A percentile compares a stretch with the other conserved stretches of the same genome.
These are phyloP conservation scores for Herpetospermum pedunculosum DNA, from an alignment of 306 rosid genomes.

Conservation along the genomic window DNA sequence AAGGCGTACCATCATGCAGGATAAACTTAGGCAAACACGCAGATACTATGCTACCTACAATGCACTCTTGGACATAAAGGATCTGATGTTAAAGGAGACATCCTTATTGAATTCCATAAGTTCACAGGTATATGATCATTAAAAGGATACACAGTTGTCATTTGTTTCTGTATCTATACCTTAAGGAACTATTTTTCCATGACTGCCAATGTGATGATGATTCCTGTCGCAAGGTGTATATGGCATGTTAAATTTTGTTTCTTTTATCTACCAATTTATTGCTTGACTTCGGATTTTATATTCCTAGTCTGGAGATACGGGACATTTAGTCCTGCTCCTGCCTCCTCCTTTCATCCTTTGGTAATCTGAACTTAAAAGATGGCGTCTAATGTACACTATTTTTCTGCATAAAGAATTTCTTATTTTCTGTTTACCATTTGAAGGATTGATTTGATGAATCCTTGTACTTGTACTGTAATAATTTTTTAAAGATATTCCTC, in stretches of 20 bases:
- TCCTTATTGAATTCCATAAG: slow-evolving; percentile 78
- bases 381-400: neutral
- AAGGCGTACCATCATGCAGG: slow-evolving; percentile 29
- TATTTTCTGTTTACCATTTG: neutral
- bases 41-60: slow-evolving; percentile 75
- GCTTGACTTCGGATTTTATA: neutral
- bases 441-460: neutral
- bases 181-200: neutral
- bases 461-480: neutral
- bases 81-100: slow-evolving; percentile 76
- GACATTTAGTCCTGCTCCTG: neutral
- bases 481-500: neutral
- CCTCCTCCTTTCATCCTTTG: neutral
- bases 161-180: neutral
- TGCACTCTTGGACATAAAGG: slow-evolving; percentile 87
- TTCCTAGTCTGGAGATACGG: neutral
- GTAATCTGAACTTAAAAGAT: neutral
- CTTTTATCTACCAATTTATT: neutral
- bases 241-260: neutral
- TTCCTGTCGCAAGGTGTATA: neutral
- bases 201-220: neutral
- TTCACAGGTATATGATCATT: slow-evolving; percentile 55
- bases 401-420: neutral
- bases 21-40: slow-evolving; percentile 67
- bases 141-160: neutral